phyloP scores from a whole-genome alignment of 2,329 filamentous ascomycete species.

The Chrysoporthe austroafricana region DNA sequence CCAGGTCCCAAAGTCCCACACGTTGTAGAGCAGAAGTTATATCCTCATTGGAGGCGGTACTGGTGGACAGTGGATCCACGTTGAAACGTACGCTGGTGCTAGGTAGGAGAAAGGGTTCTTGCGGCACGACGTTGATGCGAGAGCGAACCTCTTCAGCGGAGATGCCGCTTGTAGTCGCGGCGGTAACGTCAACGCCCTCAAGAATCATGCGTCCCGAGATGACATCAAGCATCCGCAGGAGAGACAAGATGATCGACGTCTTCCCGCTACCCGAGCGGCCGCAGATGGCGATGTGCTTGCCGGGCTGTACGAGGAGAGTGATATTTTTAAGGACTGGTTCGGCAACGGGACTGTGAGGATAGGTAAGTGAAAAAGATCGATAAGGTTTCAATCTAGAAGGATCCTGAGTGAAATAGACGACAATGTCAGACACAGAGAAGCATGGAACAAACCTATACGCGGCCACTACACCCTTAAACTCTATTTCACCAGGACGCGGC shows the following conservation, averaged over 20 bases:
- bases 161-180: constrained; percentile 57
- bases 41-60: constrained; percentile 15
- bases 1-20: constrained; percentile 26
- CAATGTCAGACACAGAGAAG: constrained; percentile 37
- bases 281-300: constrained; percentile 7
- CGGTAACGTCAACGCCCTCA: constrained; percentile 28
- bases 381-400: not conserved
- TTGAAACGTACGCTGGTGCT: constrained; percentile 30
- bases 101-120: constrained; percentile 31
- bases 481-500: constrained; percentile 39
- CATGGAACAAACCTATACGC: not conserved
- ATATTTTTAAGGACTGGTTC: constrained; percentile 35
- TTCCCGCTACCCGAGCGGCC: constrained; percentile 28
- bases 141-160: constrained; percentile 22
- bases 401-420: constrained; percentile 36
- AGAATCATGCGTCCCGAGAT: constrained; percentile 23
- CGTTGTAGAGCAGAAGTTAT: constrained; percentile 23
- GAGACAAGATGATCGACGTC: constrained; percentile 27
- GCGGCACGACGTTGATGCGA: constrained; percentile 30
- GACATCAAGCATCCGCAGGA: constrained; percentile 29
- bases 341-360: not conserved
- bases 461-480: constrained; percentile 12
- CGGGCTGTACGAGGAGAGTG: constrained; percentile 34
- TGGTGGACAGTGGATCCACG: constrained; percentile 25
- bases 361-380: not conserved